These are phyloP conservation scores for Kodamaea neixiangensis DNA, from an alignment of 805 yeast genomes.

Conservation along the genomic window DNA sequence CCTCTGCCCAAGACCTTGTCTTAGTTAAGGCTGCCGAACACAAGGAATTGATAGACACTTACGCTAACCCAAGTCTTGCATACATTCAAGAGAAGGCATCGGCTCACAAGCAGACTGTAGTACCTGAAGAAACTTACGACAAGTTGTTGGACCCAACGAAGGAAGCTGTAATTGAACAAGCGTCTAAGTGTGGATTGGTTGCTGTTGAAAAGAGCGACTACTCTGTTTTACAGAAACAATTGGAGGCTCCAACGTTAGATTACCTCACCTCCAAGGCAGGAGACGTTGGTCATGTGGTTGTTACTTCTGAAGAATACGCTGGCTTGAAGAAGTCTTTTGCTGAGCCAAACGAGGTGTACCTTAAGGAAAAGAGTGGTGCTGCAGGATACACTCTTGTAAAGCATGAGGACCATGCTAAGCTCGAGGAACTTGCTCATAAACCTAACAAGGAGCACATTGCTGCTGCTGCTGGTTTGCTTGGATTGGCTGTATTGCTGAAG, in stretches of 20 bases:
- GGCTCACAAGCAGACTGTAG: constrained; percentile 11
- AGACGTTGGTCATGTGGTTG: constrained; percentile 5
- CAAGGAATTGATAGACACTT: background rate
- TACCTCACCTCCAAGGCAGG: constrained; percentile 11
- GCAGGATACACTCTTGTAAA: constrained; percentile 5
- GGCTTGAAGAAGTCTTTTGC: constrained; percentile 3
- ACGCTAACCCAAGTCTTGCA: background rate
- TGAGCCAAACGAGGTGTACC: background rate
- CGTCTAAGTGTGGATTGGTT: constrained; percentile 16
- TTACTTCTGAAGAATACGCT: background rate
- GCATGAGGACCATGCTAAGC: background rate
- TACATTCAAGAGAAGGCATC: constrained; percentile 18
- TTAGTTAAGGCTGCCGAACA: constrained; percentile 6
- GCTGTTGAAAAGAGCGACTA: constrained; percentile 15
- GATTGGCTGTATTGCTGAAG: constrained; percentile 10
- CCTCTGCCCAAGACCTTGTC: background rate
- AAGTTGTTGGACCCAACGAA: constrained; percentile 11
- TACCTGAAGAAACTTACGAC: constrained; percentile 16
- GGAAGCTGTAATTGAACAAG: constrained; percentile 9
- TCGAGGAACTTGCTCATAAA: constrained; percentile 14
- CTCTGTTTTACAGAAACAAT: constrained; percentile 7
- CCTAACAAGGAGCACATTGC: constrained; percentile 14
- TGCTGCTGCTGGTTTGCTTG: constrained; percentile 11
- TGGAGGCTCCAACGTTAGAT: constrained; percentile 13
- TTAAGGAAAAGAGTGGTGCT: constrained; percentile 4